Evolutionary conservation across 169 alveolate species (phyloP), one percentile per base, ranked within the genome.

Genomic region (Cryptosporidium felis): DNA sequence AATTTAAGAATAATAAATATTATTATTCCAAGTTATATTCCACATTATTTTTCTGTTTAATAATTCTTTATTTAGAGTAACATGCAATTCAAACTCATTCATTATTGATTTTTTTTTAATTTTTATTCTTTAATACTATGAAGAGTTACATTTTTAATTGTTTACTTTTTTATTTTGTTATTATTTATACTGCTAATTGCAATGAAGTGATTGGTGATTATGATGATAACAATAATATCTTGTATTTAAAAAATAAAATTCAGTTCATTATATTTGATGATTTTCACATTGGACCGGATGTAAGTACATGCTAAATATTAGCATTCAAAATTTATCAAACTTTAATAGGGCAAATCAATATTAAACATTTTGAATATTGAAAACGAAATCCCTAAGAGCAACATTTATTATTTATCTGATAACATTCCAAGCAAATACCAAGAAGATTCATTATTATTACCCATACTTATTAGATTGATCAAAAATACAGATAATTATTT

Each of bases 231-330:
- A n/a, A n/a, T n/a, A 26, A 49, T 49, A 34, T 61, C 23, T 16
- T 14, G 3, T 74, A 74, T 53, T 38, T 74, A 53, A 53, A n/a
- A 36, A 59, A 56, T 38, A 53, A 53, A 21, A 67, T 74, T 8
- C 21, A 36, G 56, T 74, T 74, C 56, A 38, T 74, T 14, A 53
- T 74, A 49, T 74, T 53, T 53, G 85, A 74, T 49, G 66, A 74
- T 38, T 74, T 74, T 74, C 60, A 32, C 23, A 53, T 49, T 36
- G 85, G 67, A 74, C 36, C 85, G 14, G 67, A 74, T 74, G 85
- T 74, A 74, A 74, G 85, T 74, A 12, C 23, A 0, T 63, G 8
- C 21, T 23, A 18, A 18, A 23, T 42, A 26, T 45, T 0, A 30
- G 12, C 14, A 56, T 8, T 28, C 10, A 51, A 14, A 16, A 10